Evolutionary conservation across 345 rosid species (phyloP).

Genomic region (Geranium rotundifolium): DNA sequence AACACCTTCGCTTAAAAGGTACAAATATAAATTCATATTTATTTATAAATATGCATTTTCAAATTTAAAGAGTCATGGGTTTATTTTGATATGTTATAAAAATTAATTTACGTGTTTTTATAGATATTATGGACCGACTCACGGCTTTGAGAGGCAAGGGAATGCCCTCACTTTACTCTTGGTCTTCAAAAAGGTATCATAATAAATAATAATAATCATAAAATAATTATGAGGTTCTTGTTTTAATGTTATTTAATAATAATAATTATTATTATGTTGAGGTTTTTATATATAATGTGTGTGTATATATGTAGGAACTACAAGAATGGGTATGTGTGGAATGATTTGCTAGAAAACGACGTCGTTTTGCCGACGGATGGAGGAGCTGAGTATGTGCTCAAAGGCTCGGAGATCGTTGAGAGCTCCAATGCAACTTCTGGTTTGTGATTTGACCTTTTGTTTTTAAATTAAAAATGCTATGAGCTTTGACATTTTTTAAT

Average conservation of each 20-base stretch:
- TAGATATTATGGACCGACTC: constrained; percentile 64
- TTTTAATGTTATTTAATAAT: too few species aligned
- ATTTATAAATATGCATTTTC: too few species aligned
- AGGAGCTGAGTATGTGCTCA: constrained; percentile 79
- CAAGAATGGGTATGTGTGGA: constrained; percentile 94
- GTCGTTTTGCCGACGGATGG: constrained; percentile 61
- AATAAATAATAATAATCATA: too few species aligned
- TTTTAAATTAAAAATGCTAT: too few species aligned
- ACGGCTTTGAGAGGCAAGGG: constrained; percentile 68
- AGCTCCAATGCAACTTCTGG: constrained; percentile 30
- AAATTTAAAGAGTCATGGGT: too few species aligned
- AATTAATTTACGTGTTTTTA: not conserved
- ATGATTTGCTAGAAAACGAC: constrained; percentile 73
- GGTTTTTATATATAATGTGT: too few species aligned
- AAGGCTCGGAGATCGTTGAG: constrained; percentile 71
- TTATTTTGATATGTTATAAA: not conserved
- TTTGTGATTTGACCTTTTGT: not conserved
- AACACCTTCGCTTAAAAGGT: constrained; percentile 82
- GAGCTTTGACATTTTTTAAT: too few species aligned
- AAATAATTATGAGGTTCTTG: too few species aligned
- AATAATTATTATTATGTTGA: too few species aligned
- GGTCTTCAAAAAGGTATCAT: constrained; percentile 83
- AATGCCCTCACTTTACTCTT: constrained; percentile 69
- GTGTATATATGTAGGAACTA: constrained; percentile 49
- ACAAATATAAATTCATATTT: not conserved